These are phyloP conservation scores for Besnoitia besnoiti DNA, from an alignment of 169 alveolate species.

Conservation along the genomic window DNA sequence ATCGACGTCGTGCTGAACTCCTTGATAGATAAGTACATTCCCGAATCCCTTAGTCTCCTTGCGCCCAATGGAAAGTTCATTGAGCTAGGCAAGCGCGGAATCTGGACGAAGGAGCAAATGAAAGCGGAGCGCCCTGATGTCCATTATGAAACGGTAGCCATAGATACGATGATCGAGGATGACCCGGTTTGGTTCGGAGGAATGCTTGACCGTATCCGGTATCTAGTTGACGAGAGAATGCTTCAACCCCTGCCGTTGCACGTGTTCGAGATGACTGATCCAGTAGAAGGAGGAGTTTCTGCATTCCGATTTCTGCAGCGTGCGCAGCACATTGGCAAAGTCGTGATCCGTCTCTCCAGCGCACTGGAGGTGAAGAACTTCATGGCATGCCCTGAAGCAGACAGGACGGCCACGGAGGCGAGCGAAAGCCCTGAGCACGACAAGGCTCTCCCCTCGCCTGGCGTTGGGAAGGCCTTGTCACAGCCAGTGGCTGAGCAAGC, in stretches of 20 bases:
- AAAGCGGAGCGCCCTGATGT: conserved; percentile 69
- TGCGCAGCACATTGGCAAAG: conserved; percentile 77
- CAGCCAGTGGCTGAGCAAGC: neutral
- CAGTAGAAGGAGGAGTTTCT: conserved; percentile 68
- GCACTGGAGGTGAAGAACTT: conserved; percentile 18
- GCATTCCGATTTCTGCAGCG: conserved; percentile 74
- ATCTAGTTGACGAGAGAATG: conserved; percentile 36
- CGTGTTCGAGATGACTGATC: conserved; percentile 59
- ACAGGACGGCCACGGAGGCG: neutral
- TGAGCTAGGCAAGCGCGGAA: conserved; percentile 79
- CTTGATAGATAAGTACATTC: conserved; percentile 68
- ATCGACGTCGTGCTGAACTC: conserved; percentile 76
- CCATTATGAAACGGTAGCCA: conserved; percentile 68
- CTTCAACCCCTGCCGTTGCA: conserved; percentile 65
- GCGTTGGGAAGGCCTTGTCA: conserved; percentile 11
- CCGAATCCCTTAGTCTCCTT: conserved; percentile 71
- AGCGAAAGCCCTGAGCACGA: conserved; percentile 2
- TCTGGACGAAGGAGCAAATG: conserved; percentile 70
- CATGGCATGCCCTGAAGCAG: conserved; percentile 5
- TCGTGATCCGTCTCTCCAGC: conserved; percentile 69
- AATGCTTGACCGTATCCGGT: conserved; percentile 64
- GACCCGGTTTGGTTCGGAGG: conserved; percentile 71
- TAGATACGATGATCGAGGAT: conserved; percentile 72
- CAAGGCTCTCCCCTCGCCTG: neutral
- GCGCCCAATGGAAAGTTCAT: conserved; percentile 77